Evolutionary conservation across 1,284 basidiomycete species (phyloP).

Genomic region (Microbotryum silenes-acaulis): DNA sequence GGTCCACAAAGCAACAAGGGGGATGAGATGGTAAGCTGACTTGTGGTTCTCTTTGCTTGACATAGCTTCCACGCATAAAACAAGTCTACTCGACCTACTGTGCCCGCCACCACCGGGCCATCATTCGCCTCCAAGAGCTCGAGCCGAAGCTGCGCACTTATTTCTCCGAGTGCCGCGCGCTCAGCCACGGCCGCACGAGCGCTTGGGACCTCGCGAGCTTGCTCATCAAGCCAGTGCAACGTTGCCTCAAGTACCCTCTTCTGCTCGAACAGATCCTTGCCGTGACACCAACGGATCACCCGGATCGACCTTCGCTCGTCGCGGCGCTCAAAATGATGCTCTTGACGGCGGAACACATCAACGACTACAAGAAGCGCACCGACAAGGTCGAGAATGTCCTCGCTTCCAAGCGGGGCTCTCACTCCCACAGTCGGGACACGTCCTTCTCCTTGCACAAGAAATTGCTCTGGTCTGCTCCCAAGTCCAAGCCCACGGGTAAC

Average conservation of each 20-base stretch:
- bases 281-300: conserved; percentile 37
- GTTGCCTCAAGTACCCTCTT: conserved; percentile 42
- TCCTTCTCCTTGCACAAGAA: conserved; percentile 23
- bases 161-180: conserved; percentile 40
- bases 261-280: conserved; percentile 41
- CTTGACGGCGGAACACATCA: conserved; percentile 43
- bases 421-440: conserved; percentile 10
- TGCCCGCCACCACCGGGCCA: conserved; percentile 41
- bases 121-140: conserved; percentile 40
- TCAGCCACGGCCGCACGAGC: conserved; percentile 36
- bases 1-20: neutral
- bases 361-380: conserved; percentile 43
- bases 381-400: conserved; percentile 39
- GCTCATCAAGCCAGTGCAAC: conserved; percentile 45
- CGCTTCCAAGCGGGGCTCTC: conserved; percentile 13
- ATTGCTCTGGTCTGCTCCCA: conserved; percentile 34
- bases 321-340: conserved; percentile 39
- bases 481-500: conserved; percentile 20
- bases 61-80: conserved; percentile 40
- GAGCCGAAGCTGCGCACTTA: conserved; percentile 35
- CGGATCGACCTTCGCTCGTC: conserved; percentile 36
- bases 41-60: neutral
- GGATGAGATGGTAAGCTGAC: no score
- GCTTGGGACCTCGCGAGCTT: conserved; percentile 44
- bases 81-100: conserved; percentile 42